phyloP scores from a whole-genome alignment of 164 flowering plant genomes.

The Sextonia rubra region DNA sequence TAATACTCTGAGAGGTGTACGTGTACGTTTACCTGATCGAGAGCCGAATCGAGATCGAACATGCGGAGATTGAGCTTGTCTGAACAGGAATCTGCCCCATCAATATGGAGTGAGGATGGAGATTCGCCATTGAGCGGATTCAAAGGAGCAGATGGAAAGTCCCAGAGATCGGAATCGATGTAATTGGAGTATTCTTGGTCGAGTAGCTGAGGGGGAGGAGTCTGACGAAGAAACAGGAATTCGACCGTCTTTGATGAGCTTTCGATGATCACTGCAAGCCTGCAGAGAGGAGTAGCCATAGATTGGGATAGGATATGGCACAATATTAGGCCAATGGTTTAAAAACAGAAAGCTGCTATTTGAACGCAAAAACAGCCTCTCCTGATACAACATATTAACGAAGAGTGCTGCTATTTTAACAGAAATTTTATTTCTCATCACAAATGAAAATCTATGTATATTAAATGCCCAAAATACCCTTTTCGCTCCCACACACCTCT shows the following conservation, averaged over 20 bases:
- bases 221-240: constrained; percentile 49
- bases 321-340: too few relatives aligned
- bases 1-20: too few relatives aligned
- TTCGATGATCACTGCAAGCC: constrained; percentile 57
- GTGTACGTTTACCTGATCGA: too few relatives aligned
- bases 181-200: constrained; percentile 70
- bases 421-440: too few relatives aligned
- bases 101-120: constrained; percentile 18
- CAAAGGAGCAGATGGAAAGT: constrained; percentile 64
- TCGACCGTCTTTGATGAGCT: constrained; percentile 40
- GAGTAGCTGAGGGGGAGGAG: constrained; percentile 59
- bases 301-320: too few relatives aligned
- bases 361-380: too few relatives aligned
- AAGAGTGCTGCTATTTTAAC: too few relatives aligned
- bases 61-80: constrained; percentile 32
- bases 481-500: neutral
- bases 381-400: too few relatives aligned
- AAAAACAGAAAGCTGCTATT: too few relatives aligned
- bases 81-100: constrained; percentile 32
- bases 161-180: constrained; percentile 85
- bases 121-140: constrained; percentile 19
- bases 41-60: constrained; percentile 28
- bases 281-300: constrained; percentile 32
- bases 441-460: too few relatives aligned
- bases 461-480: too few relatives aligned